Evolutionary conservation across 2,329 filamentous ascomycete genomes (phyloP), one percentile per base, ranked within the genome.

Genomic region (Aspergillus niger): DNA sequence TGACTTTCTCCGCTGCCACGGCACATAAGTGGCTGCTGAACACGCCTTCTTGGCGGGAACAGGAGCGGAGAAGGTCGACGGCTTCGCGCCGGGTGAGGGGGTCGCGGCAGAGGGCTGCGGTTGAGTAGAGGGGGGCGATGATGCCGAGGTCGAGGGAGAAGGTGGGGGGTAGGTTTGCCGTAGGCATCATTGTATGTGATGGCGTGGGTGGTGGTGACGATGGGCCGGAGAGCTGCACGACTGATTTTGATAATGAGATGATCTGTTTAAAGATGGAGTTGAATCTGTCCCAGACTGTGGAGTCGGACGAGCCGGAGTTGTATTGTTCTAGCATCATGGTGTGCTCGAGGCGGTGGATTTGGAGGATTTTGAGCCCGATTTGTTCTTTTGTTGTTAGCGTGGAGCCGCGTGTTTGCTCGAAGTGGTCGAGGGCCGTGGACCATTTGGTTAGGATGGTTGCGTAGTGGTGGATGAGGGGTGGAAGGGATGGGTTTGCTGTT

Each of bases 101-200:
- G 51, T 74, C 70, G 7, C 71, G 67, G 56, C 71, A 74, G 48
- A 69, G 63, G n/a, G 69, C 65, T 48, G 69, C 69, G 15, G 69
- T 65, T 22, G 70, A 66, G 15, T 67, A 70, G 13, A 72, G 57
- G 3, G 67, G 63, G 22, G 64, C 63, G 11, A 72, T 66, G 15
- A 72, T 66, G 8, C 70, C 69, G n/a, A 69, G 65, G 55, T 73
- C 70, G 22, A 73, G 70, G 7, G 70, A 69, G 54, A 73, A 73
- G 3, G 30, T 55, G 38, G 41, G 52, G 11, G 20, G 20, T 2
- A 20, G 20, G 20, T 20, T 20, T 20, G 20, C 20, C 20, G 20
- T 26, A 7, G 26, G 26, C 4, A 7, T 26, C 4, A 36, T 36
- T 36, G 11, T 5, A 13, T 13, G 32, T 36, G 32, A 5, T 36